Evolutionary conservation across 2,329 filamentous ascomycete species (phyloP).

Genomic region (Pseudogymnoascus sp.): DNA sequence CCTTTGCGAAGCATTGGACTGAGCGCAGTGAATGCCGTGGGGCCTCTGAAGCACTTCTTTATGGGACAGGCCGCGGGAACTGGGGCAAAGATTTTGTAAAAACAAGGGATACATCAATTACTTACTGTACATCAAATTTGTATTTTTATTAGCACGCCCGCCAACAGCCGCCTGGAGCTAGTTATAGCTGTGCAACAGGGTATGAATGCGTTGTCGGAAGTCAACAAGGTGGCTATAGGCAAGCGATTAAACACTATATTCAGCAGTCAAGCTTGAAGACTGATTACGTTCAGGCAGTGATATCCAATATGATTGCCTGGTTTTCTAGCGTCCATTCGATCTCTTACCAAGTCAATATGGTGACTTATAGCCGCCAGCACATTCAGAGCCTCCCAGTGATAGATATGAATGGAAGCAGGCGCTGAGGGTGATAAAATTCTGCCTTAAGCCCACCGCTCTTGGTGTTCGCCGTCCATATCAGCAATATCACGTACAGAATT

Average conservation of each 20-base stretch:
- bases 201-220: not conserved
- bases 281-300: not conserved
- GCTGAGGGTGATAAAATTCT: not conserved
- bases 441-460: not conserved
- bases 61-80: constrained; percentile 65
- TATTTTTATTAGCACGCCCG: not conserved
- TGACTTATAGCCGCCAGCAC: not conserved
- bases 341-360: not conserved
- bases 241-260: not conserved
- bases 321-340: not conserved
- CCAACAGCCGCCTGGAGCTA: not conserved
- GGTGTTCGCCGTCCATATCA: not conserved
- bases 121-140: not conserved
- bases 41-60: constrained; percentile 71
- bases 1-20: constrained; percentile 71
- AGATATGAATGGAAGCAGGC: not conserved
- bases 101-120: not conserved
- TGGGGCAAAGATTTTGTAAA: constrained; percentile 38
- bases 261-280: not conserved
- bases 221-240: not conserved
- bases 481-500: not conserved
- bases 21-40: constrained; percentile 64
- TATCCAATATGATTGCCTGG: not conserved
- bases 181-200: not conserved
- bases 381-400: not conserved